phyloP scores from a whole-genome alignment of 495 filamentous ascomycete species.

The Apodospora peruviana region DNA sequence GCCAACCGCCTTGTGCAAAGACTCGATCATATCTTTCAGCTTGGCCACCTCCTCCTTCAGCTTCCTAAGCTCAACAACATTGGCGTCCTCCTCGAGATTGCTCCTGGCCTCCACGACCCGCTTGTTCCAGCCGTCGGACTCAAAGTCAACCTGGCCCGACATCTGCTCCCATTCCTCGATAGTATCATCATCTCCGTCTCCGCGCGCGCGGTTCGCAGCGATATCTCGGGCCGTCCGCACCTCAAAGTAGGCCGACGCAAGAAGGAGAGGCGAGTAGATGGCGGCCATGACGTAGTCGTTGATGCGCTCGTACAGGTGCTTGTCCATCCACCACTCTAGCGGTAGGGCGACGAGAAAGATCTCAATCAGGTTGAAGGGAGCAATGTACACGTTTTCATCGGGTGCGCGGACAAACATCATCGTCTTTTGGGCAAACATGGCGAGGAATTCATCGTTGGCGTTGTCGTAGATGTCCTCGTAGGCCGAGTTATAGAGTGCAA shows the following conservation, averaged over 20 bases:
- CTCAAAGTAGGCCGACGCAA: constrained; percentile 75
- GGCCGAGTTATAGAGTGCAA: constrained; percentile 92
- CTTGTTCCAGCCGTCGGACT: constrained; percentile 74
- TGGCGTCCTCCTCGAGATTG: constrained; percentile 67
- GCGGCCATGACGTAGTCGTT: constrained; percentile 85
- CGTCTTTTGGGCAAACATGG: constrained; percentile 82
- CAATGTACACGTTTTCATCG: constrained; percentile 96
- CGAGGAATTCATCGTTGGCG: constrained; percentile 90
- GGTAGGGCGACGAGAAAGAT: constrained; percentile 72
- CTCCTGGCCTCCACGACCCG: constrained; percentile 66
- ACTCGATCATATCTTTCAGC: constrained; percentile 50
- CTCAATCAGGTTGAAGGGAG: constrained; percentile 91
- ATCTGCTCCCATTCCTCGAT: constrained; percentile 92
- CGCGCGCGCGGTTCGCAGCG: constrained; percentile 62
- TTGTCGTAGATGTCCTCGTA: constrained; percentile 96
- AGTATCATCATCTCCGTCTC: constrained; percentile 86
- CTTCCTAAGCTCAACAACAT: constrained; percentile 62
- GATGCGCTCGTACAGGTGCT: constrained; percentile 60
- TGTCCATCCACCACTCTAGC: constrained; percentile 92
- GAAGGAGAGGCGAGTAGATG: constrained; percentile 78
- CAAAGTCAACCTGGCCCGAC: constrained; percentile 63
- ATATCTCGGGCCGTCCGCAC: constrained; percentile 62
- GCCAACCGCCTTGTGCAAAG: constrained; percentile 7
- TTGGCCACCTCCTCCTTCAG: constrained; percentile 63
- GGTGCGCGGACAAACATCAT: constrained; percentile 94